Evolutionary conservation across 2,329 filamentous ascomycete genomes (phyloP).

Genomic region (Lojkania enalia): DNA sequence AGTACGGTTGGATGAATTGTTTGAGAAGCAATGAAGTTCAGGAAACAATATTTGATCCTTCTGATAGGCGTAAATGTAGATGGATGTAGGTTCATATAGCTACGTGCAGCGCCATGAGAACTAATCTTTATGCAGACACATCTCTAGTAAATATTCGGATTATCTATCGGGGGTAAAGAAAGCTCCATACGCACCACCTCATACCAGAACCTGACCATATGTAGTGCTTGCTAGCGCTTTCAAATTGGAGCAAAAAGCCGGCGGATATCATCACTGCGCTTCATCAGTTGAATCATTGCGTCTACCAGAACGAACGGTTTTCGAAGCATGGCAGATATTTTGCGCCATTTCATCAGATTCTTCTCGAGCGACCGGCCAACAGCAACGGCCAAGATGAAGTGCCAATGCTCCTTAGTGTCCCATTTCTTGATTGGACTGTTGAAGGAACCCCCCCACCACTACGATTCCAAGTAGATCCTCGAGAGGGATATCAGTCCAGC

Average conservation of each 20-base stretch:
- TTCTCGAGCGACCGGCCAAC: constrained; percentile 22
- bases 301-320: constrained; percentile 47
- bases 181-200: not conserved
- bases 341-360: constrained; percentile 45
- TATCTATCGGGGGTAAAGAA: constrained; percentile 34
- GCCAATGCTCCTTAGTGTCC: constrained; percentile 47
- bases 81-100: constrained; percentile 36
- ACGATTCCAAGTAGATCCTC: constrained; percentile 47
- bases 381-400: constrained; percentile 16
- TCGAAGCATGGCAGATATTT: constrained; percentile 51
- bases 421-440: constrained; percentile 49
- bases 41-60: constrained; percentile 28
- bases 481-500: constrained; percentile 47
- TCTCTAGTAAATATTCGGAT: constrained; percentile 47
- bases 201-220: not conserved
- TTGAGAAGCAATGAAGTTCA: constrained; percentile 41
- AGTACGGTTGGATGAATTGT: constrained; percentile 50
- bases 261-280: constrained; percentile 22
- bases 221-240: constrained; percentile 34
- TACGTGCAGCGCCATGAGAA: not conserved
- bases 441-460: constrained; percentile 44
- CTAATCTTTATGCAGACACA: constrained; percentile 29
- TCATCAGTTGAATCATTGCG: constrained; percentile 41
- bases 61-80: constrained; percentile 38
- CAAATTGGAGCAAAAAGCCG: constrained; percentile 33